Evolutionary conservation across 768 basidiomycete species (phyloP).

Genomic region (Mycena galericulata): DNA sequence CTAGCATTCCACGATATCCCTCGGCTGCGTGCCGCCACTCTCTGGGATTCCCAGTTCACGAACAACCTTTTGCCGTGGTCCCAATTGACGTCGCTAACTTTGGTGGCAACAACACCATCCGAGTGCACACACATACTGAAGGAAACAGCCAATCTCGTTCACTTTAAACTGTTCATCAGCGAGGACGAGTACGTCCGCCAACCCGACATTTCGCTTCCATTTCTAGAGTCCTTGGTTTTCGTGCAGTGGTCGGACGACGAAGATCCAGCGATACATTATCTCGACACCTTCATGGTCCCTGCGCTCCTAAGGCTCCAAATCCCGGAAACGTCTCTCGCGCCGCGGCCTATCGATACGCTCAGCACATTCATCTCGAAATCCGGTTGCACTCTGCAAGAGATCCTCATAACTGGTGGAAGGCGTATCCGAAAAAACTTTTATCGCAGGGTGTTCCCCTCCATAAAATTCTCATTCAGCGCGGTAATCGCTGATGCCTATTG

Average conservation of each 20-base stretch:
- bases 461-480: neutral
- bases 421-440: neutral
- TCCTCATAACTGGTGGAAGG: neutral
- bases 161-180: neutral
- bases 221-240: neutral
- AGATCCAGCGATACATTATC: neutral
- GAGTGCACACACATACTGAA: neutral
- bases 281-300: neutral
- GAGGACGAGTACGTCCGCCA: too few species aligned
- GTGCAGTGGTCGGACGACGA: neutral
- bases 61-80: neutral
- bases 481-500: too few species aligned
- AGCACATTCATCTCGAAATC: neutral
- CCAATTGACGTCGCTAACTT: slow-evolving; percentile 4
- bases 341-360: neutral
- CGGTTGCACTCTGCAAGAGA: neutral
- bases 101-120: neutral
- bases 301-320: neutral
- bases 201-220: neutral
- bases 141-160: neutral
- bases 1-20: neutral
- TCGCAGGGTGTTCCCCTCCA: neutral
- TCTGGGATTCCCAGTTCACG: neutral
- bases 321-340: neutral
- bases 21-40: neutral